phyloP scores from a whole-genome alignment of 805 yeast species.

The Ogataea pignaliae region DNA sequence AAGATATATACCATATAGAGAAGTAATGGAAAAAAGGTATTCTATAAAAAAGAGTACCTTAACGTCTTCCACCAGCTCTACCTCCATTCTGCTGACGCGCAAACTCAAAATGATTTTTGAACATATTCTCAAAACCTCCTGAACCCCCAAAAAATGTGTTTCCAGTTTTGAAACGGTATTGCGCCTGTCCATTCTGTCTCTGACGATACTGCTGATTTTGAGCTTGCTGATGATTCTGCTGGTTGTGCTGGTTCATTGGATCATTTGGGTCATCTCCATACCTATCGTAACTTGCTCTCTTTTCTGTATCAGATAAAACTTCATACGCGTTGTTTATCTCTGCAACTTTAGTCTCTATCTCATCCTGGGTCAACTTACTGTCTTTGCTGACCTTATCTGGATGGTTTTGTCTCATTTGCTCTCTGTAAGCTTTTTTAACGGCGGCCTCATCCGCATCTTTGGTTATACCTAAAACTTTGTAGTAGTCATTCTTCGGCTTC shows the following conservation, averaged over 20 bases:
- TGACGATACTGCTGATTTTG: constrained; percentile 7
- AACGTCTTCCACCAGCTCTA: no score
- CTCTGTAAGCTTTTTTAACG: constrained; percentile 76
- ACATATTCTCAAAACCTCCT: constrained; percentile 1
- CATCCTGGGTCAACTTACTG: constrained; percentile 58
- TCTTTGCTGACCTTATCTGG: constrained; percentile 77
- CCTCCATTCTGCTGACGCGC: no score
- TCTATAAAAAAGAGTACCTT: no score
- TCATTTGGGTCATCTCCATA: constrained; percentile 25
- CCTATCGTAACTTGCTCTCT: constrained; percentile 60
- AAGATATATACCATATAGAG: no score
- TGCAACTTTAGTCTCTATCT: constrained; percentile 81
- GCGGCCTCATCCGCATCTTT: constrained; percentile 65
- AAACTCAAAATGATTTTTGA: no score
- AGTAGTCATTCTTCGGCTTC: constrained; percentile 54
- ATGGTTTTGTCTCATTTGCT: constrained; percentile 74
- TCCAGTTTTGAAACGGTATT: constrained; percentile 10
- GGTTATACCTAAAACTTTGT: constrained; percentile 67
- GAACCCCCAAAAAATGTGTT: constrained; percentile 8
- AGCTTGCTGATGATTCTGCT: background rate
- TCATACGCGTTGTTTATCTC: constrained; percentile 93
- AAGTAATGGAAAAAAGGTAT: no score
- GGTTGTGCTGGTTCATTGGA: constrained; percentile 8
- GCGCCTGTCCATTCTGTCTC: constrained; percentile 2
- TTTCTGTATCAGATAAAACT: constrained; percentile 63